Evolutionary conservation across 73 alveolate species (phyloP), one percentile per base, ranked within the genome.

Genomic region (Paramecium caudatum): DNA sequence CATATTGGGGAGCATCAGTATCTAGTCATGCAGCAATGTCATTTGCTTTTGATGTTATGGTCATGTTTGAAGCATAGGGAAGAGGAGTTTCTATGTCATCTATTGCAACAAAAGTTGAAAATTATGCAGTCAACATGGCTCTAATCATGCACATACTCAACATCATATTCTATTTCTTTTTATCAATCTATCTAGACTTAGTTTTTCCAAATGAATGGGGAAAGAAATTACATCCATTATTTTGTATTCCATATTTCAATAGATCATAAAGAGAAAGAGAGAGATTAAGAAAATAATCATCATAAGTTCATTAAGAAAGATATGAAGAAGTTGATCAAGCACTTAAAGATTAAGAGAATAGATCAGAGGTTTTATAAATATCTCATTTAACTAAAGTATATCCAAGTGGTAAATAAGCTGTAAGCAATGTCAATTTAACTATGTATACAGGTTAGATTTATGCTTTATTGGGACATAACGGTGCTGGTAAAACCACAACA

Each of bases 401-500:
- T 91, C 96, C 93, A 8, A 94, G 95, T 82, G 98, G 97, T 13
- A 95, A 97, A 82, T 82, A 86, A 32, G 99, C 99, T 2, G 98
- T 98, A 19, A 94, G 96, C 23, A 95, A 94, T 55, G 90, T 98
- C 5, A 91, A 87, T 91, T 74, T 98, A 46, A 96, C 98, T 15
- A 95, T 96, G 94, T 98, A 96, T 90, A 91, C 91, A 48, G 98
- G 99, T 13, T 95, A 98, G 87, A 98, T 98, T 5, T 95, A 96
- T 91, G 99, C 99, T 2, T 92, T 98, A 47, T 93, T 98, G 17
- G 99, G 99, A 32, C 99, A 98, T 86, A 98, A 98, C 82, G 99
- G 99, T 1, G 99, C 99, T 39, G 99, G 99, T 25, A 98, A 98
- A 91, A 96, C 99, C 0, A 94, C 99, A 1, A 96, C 99, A 25